Conservation (phyloP, 2,329 filamentous ascomycete genomes). For the Trichoderma harzianum region DNA sequence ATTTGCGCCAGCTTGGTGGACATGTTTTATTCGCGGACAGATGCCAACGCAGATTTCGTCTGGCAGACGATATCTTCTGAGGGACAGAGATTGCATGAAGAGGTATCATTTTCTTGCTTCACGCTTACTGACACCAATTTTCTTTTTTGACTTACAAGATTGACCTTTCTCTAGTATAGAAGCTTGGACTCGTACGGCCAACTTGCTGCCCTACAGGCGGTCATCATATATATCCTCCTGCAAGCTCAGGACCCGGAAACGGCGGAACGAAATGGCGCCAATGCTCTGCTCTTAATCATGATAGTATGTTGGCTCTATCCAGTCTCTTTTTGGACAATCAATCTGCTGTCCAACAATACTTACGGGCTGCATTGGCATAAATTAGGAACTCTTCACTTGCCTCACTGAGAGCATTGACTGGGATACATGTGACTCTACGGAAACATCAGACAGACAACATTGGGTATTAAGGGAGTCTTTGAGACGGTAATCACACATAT, state of each 20-base stretch:
- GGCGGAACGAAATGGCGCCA: conserved; percentile 6
- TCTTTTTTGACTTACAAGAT: neutral
- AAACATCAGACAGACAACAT: neutral
- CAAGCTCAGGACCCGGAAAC: conserved; percentile 1
- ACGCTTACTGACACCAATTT: neutral
- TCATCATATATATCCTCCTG: conserved; percentile 1
- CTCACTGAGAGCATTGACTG: conserved; percentile 9
- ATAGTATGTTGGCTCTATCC: neutral
- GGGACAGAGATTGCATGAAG: neutral
- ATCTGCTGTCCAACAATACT: neutral
- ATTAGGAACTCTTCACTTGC: neutral
- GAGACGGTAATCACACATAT: neutral
- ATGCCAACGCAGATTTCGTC: neutral
- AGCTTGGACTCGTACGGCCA: neutral
- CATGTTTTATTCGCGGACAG: conserved; percentile 5
- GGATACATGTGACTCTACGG: neutral
- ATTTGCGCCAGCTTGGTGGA: conserved; percentile 7
- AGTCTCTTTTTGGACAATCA: neutral
- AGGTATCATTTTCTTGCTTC: neutral
- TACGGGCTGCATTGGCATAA: neutral
- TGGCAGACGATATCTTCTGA: conserved; percentile 1
- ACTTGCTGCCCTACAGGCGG: neutral
- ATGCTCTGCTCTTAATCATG: neutral
- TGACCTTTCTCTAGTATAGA: neutral
- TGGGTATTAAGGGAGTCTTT: neutral